Percentiles rank a stretch among this genome's conserved stretches.
Conservation (phyloP, 2,329 filamentous ascomycete genomes). For the Stemphylium vesicarium region DNA sequence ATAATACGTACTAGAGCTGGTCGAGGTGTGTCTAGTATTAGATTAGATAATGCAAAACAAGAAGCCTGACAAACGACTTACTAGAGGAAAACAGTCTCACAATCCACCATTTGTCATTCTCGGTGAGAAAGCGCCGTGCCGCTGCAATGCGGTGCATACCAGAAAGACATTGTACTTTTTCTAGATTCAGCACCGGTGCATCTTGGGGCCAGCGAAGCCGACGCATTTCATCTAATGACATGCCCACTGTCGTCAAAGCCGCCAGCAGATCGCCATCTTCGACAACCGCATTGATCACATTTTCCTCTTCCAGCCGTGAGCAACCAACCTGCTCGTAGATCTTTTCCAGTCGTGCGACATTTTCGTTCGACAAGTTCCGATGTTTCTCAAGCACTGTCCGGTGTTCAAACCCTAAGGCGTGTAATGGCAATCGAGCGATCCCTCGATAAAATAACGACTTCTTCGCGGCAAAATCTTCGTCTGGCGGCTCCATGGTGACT, state of each 20-base stretch:
- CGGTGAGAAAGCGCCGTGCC: conserved; percentile 18
- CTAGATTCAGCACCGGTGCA: not conserved
- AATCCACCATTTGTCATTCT: conserved; percentile 31
- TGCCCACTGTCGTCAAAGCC: not conserved
- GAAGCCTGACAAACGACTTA: conserved; percentile 3
- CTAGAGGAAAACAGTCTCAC: conserved; percentile 21
- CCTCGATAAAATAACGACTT: not conserved
- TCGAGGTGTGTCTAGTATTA: not conserved
- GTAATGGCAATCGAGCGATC: conserved; percentile 3
- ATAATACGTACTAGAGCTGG: not conserved
- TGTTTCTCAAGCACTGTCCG: not conserved
- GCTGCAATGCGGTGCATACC: conserved; percentile 24
- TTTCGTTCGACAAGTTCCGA: not conserved
- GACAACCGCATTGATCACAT: conserved; percentile 26
- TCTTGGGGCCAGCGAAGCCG: not conserved
- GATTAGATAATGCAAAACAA: not conserved
- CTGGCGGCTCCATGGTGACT: conserved; percentile 6
- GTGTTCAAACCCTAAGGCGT: not conserved
- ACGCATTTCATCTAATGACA: not conserved
- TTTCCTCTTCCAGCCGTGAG: conserved; percentile 21
- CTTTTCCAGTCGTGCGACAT: not conserved
- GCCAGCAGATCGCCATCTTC: conserved; percentile 9
- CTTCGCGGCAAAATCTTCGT: conserved; percentile 6
- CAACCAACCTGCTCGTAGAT: conserved; percentile 9
- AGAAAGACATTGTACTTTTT: conserved; percentile 21